phyloP scores from a whole-genome alignment of 2,329 filamentous ascomycete species.

The Pyricularia pennisetigena region DNA sequence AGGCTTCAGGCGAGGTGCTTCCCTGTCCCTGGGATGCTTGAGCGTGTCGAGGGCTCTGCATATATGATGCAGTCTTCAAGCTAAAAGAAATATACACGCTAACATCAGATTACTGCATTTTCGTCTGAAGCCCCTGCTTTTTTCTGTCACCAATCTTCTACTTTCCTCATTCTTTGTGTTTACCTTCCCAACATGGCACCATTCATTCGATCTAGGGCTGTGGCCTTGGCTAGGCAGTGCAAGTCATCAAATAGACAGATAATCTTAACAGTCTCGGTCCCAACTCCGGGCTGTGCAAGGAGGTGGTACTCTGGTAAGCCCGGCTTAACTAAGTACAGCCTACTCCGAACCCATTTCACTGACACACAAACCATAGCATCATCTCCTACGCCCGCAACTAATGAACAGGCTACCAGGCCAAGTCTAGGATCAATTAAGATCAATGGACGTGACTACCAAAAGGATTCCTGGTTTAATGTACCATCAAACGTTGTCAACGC shows the following conservation, averaged over 20 bases:
- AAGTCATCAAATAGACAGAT: not conserved
- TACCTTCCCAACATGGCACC: not conserved
- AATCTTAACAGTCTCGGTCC: not conserved
- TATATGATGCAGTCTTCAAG: not conserved
- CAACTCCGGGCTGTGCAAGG: not conserved
- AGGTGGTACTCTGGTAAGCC: not conserved
- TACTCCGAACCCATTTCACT: not conserved
- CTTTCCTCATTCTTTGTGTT: not conserved
- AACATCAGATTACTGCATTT: not conserved
- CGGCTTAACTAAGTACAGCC: not conserved
- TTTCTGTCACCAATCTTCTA: not conserved
- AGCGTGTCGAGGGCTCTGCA: not conserved
- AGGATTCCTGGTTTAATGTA: conserved; percentile 79
- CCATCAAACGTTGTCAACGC: conserved; percentile 65
- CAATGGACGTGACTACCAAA: conserved; percentile 52
- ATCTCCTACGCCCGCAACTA: not conserved
- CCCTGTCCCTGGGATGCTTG: not conserved
- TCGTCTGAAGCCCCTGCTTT: not conserved
- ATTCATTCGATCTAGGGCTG: not conserved
- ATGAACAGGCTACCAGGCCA: not conserved
- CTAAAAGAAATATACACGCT: not conserved
- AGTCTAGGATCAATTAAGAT: conserved; percentile 36
- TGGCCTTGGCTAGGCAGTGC: not conserved
- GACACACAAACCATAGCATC: not conserved
- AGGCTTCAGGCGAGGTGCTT: not conserved